Evolutionary conservation across 306 rosid genomes (phyloP).

Genomic region (Cucumis melo): DNA sequence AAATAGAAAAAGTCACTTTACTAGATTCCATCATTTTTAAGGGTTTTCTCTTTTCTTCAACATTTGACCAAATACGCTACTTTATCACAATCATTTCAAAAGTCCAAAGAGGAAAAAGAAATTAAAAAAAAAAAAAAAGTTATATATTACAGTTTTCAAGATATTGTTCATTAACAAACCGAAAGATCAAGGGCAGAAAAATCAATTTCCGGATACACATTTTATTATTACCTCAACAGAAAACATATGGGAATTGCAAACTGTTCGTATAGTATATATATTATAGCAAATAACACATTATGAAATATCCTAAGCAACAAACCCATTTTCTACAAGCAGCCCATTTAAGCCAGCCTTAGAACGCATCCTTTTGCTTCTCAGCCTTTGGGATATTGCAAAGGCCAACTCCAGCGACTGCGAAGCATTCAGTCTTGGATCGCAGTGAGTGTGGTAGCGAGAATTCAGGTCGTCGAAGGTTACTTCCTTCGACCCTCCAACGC

Average conservation of each 20-base stretch:
- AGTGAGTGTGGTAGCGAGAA: constrained; percentile 30
- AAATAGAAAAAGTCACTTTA: too few species aligned
- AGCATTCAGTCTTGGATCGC: constrained; percentile 33
- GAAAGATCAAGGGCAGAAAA: background rate
- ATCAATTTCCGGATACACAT: background rate
- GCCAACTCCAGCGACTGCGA: constrained; percentile 33
- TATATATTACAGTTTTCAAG: background rate
- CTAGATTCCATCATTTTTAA: too few species aligned
- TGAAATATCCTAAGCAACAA: background rate
- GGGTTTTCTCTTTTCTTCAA: too few species aligned
- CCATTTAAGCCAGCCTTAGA: background rate
- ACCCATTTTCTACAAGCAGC: background rate
- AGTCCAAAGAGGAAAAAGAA: too few species aligned
- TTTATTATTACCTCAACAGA: background rate
- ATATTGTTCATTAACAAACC: background rate
- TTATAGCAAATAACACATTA: background rate
- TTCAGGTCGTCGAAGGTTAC: constrained; percentile 28
- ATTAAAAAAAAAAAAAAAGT: too few species aligned
- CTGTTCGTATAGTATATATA: background rate
- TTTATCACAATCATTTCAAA: too few species aligned
- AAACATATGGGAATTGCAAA: background rate
- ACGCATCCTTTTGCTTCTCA: constrained; percentile 20
- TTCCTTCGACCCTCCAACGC: constrained; percentile 24
- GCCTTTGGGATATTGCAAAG: constrained; percentile 24
- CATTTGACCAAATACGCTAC: too few species aligned